A percentile compares a stretch with the other conserved stretches of the same genome.
Evolutionary conservation across 2,329 filamentous ascomycete species (phyloP).

Genomic region (Ophiostoma ulmi): DNA sequence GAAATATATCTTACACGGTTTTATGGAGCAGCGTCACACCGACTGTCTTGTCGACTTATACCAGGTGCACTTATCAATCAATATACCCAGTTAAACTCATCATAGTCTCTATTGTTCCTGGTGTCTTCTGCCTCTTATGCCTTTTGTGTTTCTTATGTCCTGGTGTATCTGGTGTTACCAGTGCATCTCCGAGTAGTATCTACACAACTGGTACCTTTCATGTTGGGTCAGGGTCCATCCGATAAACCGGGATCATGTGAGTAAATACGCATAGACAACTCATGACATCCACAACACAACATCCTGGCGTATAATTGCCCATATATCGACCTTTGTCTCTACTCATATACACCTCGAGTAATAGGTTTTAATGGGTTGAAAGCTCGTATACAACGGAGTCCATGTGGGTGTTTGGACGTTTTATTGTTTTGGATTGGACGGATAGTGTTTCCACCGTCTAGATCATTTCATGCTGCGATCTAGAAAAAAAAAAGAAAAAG

Average conservation of each 20-base stretch:
- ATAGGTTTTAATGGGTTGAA: background rate
- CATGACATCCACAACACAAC: background rate
- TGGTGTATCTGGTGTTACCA: background rate
- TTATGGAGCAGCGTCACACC: background rate
- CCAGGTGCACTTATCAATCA: background rate
- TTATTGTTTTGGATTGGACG: background rate
- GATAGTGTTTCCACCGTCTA: background rate
- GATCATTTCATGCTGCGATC: background rate
- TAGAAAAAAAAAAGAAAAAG: background rate
- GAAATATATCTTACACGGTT: background rate
- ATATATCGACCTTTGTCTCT: background rate
- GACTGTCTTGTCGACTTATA: background rate
- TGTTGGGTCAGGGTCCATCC: background rate
- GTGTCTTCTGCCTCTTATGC: background rate
- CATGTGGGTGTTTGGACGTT: background rate
- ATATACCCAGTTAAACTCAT: background rate
- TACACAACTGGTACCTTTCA: background rate
- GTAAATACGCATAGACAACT: background rate
- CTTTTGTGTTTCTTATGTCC: background rate
- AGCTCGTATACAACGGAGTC: background rate
- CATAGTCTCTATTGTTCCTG: background rate
- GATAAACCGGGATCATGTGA: background rate
- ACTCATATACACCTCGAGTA: background rate
- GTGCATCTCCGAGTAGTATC: background rate
- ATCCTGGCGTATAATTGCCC: background rate